Evolutionary conservation across 2,329 filamentous ascomycete species (phyloP).

Genomic region (Pseudocercospora macadamiae): DNA sequence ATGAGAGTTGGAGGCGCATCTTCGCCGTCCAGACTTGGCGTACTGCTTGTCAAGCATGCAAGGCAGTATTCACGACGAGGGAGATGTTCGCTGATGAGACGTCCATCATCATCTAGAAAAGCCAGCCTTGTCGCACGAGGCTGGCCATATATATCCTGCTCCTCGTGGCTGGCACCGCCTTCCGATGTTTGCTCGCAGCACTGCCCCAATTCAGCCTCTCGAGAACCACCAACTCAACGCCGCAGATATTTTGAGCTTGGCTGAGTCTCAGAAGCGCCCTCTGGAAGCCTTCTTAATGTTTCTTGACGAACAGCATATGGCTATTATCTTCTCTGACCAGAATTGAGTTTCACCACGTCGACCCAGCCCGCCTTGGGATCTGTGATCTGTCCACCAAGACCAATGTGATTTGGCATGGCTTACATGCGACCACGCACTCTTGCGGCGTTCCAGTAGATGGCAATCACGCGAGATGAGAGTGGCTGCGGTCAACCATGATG

Average conservation of each 20-base stretch:
- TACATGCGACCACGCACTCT: too few species aligned
- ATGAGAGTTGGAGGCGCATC: too few species aligned
- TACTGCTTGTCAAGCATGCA: too few species aligned
- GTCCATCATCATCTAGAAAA: neutral
- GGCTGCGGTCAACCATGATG: neutral
- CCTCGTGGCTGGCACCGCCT: neutral
- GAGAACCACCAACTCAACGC: neutral
- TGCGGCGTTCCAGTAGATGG: neutral
- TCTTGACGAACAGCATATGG: neutral
- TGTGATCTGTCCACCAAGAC: too few species aligned
- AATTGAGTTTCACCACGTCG: neutral
- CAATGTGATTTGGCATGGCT: too few species aligned
- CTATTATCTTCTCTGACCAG: neutral
- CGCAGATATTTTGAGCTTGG: neutral
- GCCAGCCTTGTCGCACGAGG: neutral
- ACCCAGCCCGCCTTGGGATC: too few species aligned
- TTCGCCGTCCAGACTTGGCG: too few species aligned
- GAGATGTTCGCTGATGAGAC: neutral
- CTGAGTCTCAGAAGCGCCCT: too few species aligned
- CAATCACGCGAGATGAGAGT: neutral
- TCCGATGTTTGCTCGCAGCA: neutral
- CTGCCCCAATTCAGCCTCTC: slow-evolving; percentile 1
- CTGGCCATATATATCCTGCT: neutral
- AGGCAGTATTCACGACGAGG: neutral
- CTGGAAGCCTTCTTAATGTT: neutral